Base-by-base conservation (phyloP, 1,284 basidiomycete species). In the Apiotrichum akiyoshidainum region DNA sequence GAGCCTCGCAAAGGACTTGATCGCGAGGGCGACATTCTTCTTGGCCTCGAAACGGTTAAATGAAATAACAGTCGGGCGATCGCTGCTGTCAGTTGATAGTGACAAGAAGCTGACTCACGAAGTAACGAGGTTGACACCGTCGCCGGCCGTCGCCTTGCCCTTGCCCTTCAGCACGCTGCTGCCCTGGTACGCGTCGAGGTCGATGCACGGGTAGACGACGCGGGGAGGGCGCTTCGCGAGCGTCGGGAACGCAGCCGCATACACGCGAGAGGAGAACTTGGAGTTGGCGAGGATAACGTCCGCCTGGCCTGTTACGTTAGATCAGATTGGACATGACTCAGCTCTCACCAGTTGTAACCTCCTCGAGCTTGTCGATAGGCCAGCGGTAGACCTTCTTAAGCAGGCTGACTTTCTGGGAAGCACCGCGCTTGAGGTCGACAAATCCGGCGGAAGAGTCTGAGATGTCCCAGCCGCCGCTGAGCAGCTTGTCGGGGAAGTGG, bases 11-110 rank as follows among this genome's bases (percentile, higher is more conserved):
- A 95, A 97, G 0, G 94, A 81, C 46, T 87, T 79, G 31, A 99
- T 81, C 0, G 93, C 93, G 2, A 99, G 80, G 0, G 83, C 85
- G 0, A 84, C 82, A 66, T 99, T 95, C 80, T 99, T 99, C 81
- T 98, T 99, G 64, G 84, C 86, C 78, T 99, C 95, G 70, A 96
- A 99, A 1, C 95, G 88, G 73, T 99, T 99, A 53, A 99, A 81
- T 0, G 93, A 97, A 0, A 98, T 69, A 2, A 99, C 76, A 0
- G 89, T 92, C 1, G 88, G 90, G 5, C 83, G 82, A 39, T 83
- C 75, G 22, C 90, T 93, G 70, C 16, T 49, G 52, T 46, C 40
- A 46, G 55, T 1, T 26, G 14, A 17, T n/a, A 33, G 10, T n/a
- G 2, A 21, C 31, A 21, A 44, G 54, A 14, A 35, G 31, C 17